A percentile compares a stretch with the other conserved stretches of the same genome.
These are phyloP conservation scores for Cochlearia excelsa DNA, from an alignment of 345 rosid species.

Conservation along the genomic window DNA sequence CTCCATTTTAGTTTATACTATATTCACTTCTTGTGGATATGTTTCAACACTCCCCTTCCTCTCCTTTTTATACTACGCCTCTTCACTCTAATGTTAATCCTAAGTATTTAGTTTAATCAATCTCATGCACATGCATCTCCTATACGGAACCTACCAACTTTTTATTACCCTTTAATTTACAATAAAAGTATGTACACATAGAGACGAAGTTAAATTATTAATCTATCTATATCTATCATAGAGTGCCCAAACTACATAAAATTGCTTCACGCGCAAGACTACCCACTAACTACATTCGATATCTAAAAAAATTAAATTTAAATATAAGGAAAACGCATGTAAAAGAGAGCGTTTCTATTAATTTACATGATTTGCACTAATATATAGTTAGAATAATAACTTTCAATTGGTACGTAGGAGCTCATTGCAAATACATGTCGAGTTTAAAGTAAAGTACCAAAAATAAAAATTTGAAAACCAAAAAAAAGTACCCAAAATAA, in stretches of 20 bases:
- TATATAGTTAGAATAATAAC: not conserved
- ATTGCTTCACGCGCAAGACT: conserved; percentile 29
- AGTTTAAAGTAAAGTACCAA: conserved; percentile 1
- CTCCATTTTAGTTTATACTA: conserved; percentile 18
- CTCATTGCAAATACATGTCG: conserved; percentile 24
- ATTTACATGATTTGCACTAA: not conserved
- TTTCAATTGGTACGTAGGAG: conserved; percentile 21
- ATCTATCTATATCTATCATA: conserved; percentile 16
- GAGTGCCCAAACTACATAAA: conserved; percentile 21
- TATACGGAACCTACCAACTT: conserved; percentile 32
- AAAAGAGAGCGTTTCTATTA: not conserved
- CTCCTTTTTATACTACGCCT: conserved; percentile 21
- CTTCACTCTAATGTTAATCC: conserved; percentile 14
- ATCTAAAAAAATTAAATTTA: not conserved
- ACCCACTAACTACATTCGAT: not conserved
- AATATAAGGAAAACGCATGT: conserved; percentile 6
- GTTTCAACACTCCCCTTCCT: conserved; percentile 23
- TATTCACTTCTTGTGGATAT: conserved; percentile 17
- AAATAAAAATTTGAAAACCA: too few species aligned
- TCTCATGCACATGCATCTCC: conserved; percentile 29
- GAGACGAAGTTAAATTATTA: not conserved
- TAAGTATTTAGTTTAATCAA: conserved; percentile 5
- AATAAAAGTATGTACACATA: not conserved
- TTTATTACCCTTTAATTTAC: not conserved
- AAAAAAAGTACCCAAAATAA: too few species aligned